phyloP scores from a whole-genome alignment of 225 moss, liverwort and hornwort species.

The Thuidium tamariscinum region DNA sequence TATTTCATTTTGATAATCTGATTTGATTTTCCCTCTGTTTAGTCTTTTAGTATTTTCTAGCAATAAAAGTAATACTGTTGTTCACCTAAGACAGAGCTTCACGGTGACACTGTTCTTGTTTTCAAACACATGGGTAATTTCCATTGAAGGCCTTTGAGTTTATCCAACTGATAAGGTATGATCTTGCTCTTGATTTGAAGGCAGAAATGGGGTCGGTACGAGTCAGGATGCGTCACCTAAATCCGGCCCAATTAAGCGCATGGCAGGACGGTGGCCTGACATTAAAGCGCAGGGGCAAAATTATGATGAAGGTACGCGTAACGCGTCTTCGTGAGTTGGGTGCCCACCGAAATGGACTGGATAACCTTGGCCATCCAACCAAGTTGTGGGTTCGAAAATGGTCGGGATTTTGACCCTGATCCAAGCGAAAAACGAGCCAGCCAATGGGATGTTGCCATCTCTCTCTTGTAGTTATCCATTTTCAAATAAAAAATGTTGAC shows the following conservation, averaged over 20 bases:
- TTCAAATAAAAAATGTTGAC: background rate
- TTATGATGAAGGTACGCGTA: background rate
- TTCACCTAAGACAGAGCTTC: too few relatives aligned
- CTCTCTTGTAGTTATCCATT: background rate
- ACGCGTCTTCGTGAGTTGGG: too few relatives aligned
- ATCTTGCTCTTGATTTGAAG: background rate
- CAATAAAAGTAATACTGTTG: too few relatives aligned
- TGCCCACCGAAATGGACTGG: background rate
- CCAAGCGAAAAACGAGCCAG: background rate
- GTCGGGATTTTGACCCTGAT: background rate
- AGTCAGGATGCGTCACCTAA: background rate
- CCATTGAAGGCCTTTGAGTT: too few relatives aligned
- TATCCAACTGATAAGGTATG: too few relatives aligned
- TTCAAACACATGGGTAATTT: too few relatives aligned
- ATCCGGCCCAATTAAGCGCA: too few relatives aligned
- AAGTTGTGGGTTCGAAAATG: background rate
- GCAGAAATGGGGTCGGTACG: background rate
- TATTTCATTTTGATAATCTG: too few relatives aligned
- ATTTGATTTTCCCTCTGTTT: too few relatives aligned
- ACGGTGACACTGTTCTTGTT: too few relatives aligned
- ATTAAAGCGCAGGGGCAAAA: background rate
- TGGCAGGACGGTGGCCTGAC: background rate
- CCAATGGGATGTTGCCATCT: rapidly evolving
- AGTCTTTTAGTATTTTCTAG: too few relatives aligned
- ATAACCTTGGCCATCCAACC: background rate